These are phyloP conservation scores for Dactylellina sp. DNA, from an alignment of 2,329 filamentous ascomycete species.

Conservation along the genomic window DNA sequence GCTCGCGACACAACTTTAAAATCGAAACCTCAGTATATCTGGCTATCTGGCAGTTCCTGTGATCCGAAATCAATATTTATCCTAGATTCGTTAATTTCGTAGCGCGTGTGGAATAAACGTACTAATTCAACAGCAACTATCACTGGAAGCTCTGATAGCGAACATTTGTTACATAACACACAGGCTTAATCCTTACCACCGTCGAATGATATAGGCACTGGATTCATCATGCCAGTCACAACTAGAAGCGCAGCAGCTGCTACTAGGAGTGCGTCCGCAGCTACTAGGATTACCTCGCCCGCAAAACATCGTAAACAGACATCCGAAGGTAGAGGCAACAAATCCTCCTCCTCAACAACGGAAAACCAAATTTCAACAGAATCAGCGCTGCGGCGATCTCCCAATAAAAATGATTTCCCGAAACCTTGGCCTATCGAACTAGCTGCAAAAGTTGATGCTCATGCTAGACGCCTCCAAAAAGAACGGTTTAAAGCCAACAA, in stretches of 20 bases:
- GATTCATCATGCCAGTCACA: not conserved
- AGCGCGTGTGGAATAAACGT: too few relatives aligned
- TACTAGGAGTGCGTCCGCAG: not conserved
- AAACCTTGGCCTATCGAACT: conserved; percentile 5
- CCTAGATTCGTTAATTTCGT: too few relatives aligned
- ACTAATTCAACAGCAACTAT: too few relatives aligned
- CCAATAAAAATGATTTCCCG: not conserved
- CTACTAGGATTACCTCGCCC: not conserved
- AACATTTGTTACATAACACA: too few relatives aligned
- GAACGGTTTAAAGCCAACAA: conserved; percentile 4
- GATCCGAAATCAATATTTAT: too few relatives aligned
- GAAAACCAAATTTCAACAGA: too few relatives aligned
- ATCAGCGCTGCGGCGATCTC: not conserved
- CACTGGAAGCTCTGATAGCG: too few relatives aligned
- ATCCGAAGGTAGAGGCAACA: not conserved
- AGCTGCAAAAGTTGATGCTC: conserved; percentile 8
- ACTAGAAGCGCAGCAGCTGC: not conserved
- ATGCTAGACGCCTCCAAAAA: conserved; percentile 17
- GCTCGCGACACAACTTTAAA: too few relatives aligned
- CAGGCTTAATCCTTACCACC: too few relatives aligned
- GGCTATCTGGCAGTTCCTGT: too few relatives aligned
- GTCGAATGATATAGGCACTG: too few relatives aligned
- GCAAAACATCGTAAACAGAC: not conserved
- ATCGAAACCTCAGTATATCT: too few relatives aligned
- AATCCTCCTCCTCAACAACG: not conserved